Percentiles rank a stretch among this genome's conserved stretches.
Conservation (phyloP, 495 filamentous ascomycete species). For the Pyrenula massariospora region DNA sequence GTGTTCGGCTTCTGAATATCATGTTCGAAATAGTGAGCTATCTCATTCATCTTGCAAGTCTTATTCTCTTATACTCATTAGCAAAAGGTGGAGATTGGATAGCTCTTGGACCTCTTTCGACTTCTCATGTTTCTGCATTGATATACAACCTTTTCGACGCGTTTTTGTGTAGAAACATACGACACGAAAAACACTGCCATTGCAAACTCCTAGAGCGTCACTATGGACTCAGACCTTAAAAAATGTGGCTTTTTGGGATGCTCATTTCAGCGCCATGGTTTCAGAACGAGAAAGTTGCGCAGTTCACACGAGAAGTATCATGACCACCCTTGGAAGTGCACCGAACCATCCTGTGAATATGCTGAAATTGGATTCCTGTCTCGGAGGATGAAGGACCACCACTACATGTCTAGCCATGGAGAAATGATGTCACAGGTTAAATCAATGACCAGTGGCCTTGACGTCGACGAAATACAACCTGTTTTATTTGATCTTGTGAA, state of each 20-base stretch:
- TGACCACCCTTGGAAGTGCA: slow-evolving; percentile 13
- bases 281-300: slow-evolving; percentile 3
- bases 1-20: neutral
- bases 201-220: slow-evolving; percentile 4
- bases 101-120: slow-evolving; percentile 7
- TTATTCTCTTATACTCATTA: neutral
- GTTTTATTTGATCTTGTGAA: slow-evolving; percentile 10
- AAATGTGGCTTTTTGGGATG: slow-evolving; percentile 10
- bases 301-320: slow-evolving; percentile 7
- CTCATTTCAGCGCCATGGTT: slow-evolving; percentile 8
- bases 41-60: neutral
- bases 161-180: neutral
- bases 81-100: neutral
- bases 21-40: neutral
- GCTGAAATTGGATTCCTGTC: slow-evolving; percentile 10
- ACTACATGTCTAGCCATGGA: slow-evolving; percentile 9
- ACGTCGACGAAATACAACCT: slow-evolving; percentile 8
- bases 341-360: slow-evolving; percentile 5
- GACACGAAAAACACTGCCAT: slow-evolving; percentile 1
- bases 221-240: no score
- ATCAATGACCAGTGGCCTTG: neutral
- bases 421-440: neutral
- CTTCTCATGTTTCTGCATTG: slow-evolving; percentile 4
- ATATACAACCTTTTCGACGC: slow-evolving; percentile 6
- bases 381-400: slow-evolving; percentile 9